These are phyloP conservation scores for Aspergillus fischeri DNA, from an alignment of 2,329 filamentous ascomycete genomes.

Conservation along the genomic window DNA sequence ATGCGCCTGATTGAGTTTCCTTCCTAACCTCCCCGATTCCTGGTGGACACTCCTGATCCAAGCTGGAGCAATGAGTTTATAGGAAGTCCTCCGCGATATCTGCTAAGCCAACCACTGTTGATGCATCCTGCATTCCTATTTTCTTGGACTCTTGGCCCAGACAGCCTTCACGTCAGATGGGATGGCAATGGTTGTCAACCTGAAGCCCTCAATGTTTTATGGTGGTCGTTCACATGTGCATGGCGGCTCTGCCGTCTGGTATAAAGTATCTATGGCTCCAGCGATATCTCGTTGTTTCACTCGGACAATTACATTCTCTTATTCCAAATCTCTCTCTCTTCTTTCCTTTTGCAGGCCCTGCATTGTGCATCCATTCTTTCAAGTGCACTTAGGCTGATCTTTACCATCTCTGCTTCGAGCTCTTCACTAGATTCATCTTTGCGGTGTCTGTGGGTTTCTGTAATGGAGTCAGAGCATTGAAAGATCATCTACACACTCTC, in stretches of 20 bases:
- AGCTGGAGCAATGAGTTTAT: conserved; percentile 6
- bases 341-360: neutral
- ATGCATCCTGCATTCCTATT: neutral
- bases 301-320: neutral
- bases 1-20: neutral
- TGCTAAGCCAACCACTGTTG: conserved; percentile 9
- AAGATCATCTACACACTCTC: neutral
- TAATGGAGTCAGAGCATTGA: neutral
- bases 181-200: conserved; percentile 2
- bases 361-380: neutral
- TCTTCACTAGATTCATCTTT: neutral
- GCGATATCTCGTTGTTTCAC: neutral
- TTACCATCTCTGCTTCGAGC: neutral
- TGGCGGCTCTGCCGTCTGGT: neutral
- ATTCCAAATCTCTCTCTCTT: neutral
- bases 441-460: neutral
- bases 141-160: conserved; percentile 8
- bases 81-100: conserved; percentile 1
- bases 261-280: neutral
- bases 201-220: conserved; percentile 4
- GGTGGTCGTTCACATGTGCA: neutral
- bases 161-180: neutral
- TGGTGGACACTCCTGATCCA: conserved; percentile 3
- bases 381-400: neutral
- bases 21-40: conserved; percentile 8